Conservation (phyloP, 768 basidiomycete genomes). For the Cubamyces lactineus region DNA sequence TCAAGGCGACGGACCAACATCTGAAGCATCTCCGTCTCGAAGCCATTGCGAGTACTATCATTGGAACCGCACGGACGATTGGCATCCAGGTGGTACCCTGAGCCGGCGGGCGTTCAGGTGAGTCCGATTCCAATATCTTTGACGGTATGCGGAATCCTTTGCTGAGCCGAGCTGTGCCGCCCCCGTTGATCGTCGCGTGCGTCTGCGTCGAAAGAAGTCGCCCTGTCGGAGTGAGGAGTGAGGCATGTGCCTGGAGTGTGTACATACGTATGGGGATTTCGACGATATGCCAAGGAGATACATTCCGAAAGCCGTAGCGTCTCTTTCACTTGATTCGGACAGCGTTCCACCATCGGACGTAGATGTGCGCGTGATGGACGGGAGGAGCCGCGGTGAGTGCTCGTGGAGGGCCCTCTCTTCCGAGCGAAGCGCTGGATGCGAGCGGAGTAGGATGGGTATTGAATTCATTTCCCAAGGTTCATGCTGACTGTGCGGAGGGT, state of each 20-base stretch:
- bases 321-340: conserved; percentile 13
- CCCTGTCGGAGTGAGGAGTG: conserved; percentile 13
- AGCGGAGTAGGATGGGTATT: conserved; percentile 13
- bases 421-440: conserved; percentile 16
- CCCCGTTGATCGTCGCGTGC: conserved; percentile 19
- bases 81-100: conserved; percentile 91
- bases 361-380: conserved; percentile 19
- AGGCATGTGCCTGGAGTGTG: conserved; percentile 25
- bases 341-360: conserved; percentile 18
- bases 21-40: conserved; percentile 86
- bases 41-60: conserved; percentile 83
- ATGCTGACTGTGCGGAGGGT: conserved; percentile 19
- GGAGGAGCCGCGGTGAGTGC: conserved; percentile 5
- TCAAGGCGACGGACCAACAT: conserved; percentile 90
- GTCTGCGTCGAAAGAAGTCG: conserved; percentile 18
- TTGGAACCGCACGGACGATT: conserved; percentile 87
- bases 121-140: conserved; percentile 10
- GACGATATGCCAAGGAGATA: conserved; percentile 22
- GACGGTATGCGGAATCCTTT: conserved; percentile 18
- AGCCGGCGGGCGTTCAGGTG: conserved; percentile 32
- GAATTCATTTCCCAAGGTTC: conserved; percentile 27
- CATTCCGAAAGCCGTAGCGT: conserved; percentile 24
- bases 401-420: conserved; percentile 1
- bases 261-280: conserved; percentile 21
- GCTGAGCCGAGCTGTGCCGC: conserved; percentile 20